A percentile compares a stretch with the other conserved stretches of the same genome.
These are phyloP conservation scores for Rhododendron williamsianum DNA, from an alignment of 148 eudicot genomes.

Conservation along the genomic window DNA sequence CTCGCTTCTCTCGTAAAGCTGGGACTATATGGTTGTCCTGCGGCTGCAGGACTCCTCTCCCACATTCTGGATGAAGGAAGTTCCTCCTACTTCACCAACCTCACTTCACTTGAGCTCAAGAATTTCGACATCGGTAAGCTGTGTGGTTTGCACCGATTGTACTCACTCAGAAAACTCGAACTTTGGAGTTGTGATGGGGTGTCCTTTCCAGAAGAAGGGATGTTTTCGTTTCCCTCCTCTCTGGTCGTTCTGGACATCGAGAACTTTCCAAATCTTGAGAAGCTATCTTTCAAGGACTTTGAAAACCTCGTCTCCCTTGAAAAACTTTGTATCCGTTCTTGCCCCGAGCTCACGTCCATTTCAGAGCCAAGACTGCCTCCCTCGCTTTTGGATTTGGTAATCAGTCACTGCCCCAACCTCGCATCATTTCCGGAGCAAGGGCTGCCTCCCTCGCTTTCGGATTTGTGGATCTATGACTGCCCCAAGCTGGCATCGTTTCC, in stretches of 20 bases:
- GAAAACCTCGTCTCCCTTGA: neutral
- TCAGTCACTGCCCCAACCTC: too few relatives aligned
- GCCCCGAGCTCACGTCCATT: neutral
- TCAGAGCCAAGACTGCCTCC: neutral
- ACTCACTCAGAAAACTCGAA: neutral
- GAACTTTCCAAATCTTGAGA: neutral
- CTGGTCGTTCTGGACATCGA: accelerated
- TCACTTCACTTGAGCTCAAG: too few relatives aligned
- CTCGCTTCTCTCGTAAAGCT: neutral
- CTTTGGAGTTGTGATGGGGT: neutral
- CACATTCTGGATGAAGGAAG: neutral
- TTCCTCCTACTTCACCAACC: neutral
- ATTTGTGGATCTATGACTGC: neutral
- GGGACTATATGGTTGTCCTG: neutral
- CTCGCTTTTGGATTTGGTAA: too few relatives aligned
- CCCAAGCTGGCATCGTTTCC: neutral
- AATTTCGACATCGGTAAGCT: neutral
- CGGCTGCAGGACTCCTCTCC: neutral
- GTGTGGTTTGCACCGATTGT: neutral
- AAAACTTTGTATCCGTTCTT: accelerated
- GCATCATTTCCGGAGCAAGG: too few relatives aligned
- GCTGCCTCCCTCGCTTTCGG: too few relatives aligned
- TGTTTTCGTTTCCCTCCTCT: neutral
- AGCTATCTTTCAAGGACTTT: neutral
- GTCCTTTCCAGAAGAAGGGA: neutral